phyloP scores from a whole-genome alignment of 352 stramenopile species.

The Globisporangium lucens region DNA sequence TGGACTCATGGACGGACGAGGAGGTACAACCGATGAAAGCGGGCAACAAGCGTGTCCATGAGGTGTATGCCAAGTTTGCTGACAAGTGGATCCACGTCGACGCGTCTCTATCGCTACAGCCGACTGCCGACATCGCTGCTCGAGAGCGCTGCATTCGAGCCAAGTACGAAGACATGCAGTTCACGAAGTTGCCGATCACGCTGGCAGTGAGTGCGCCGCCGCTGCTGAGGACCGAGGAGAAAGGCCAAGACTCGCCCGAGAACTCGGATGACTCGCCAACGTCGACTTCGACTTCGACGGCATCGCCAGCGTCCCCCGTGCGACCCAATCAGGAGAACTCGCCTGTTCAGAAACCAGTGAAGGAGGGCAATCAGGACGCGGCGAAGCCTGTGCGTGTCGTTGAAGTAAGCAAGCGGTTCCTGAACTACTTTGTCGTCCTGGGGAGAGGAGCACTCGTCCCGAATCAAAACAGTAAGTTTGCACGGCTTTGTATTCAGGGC shows the following conservation, averaged over 20 bases:
- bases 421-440: slow-evolving; percentile 84
- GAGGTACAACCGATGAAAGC: slow-evolving; percentile 69
- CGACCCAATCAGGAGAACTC: slow-evolving; percentile 35
- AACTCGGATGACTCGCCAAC: slow-evolving; percentile 33
- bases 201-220: neutral
- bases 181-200: slow-evolving; percentile 43
- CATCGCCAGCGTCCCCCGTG: slow-evolving; percentile 8
- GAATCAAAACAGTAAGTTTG: slow-evolving; percentile 60
- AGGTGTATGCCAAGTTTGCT: slow-evolving; percentile 54
- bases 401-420: slow-evolving; percentile 75
- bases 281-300: slow-evolving; percentile 12
- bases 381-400: slow-evolving; percentile 53
- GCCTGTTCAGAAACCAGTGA: slow-evolving; percentile 18
- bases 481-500: neutral
- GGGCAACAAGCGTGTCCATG: slow-evolving; percentile 65
- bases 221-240: slow-evolving; percentile 29
- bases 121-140: slow-evolving; percentile 33
- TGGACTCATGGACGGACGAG: slow-evolving; percentile 75
- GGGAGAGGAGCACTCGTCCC: slow-evolving; percentile 51
- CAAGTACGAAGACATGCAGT: slow-evolving; percentile 73
- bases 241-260: slow-evolving; percentile 54
- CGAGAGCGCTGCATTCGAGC: slow-evolving; percentile 56
- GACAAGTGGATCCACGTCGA: slow-evolving; percentile 55
- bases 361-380: slow-evolving; percentile 28
- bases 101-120: slow-evolving; percentile 29